phyloP scores from a whole-genome alignment of 2,329 filamentous ascomycete genomes.

The Ambrosiella xylebori region DNA sequence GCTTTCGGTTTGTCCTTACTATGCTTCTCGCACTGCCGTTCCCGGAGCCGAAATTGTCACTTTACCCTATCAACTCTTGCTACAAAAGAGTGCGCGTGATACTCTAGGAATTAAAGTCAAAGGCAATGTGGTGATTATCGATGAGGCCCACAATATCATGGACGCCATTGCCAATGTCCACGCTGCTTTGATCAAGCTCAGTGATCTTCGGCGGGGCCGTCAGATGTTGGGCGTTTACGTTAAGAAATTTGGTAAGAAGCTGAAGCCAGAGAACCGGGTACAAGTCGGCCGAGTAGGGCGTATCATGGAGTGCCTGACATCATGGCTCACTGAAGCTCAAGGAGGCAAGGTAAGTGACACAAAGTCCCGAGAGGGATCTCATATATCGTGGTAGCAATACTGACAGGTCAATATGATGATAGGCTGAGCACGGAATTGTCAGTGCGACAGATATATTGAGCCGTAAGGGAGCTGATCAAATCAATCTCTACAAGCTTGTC shows the following conservation, averaged over 20 bases:
- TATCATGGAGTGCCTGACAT: constrained; percentile 60
- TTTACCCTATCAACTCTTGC: constrained; percentile 73
- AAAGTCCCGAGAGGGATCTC: background rate
- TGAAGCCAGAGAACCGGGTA: constrained; percentile 81
- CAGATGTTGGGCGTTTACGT: constrained; percentile 68
- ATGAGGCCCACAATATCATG: constrained; percentile 96
- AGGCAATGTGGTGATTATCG: constrained; percentile 80
- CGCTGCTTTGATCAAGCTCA: constrained; percentile 56
- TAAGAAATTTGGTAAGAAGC: constrained; percentile 67
- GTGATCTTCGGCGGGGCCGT: constrained; percentile 55
- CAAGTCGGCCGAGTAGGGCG: constrained; percentile 80
- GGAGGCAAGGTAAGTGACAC: constrained; percentile 27
- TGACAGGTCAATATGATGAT: background rate
- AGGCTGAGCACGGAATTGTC: constrained; percentile 46
- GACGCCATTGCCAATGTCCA: constrained; percentile 81
- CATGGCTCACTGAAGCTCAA: constrained; percentile 44
- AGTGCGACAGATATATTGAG: constrained; percentile 56
- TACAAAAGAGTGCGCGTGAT: constrained; percentile 76
- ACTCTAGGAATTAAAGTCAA: constrained; percentile 75
- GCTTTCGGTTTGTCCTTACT: constrained; percentile 80
- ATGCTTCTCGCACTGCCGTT: constrained; percentile 77
- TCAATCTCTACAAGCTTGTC: constrained; percentile 80
- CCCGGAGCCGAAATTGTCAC: constrained; percentile 77
- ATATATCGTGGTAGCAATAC: background rate
- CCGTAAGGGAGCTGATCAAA: constrained; percentile 80